phyloP scores from a whole-genome alignment of 768 basidiomycete species.

The Wakefieldia striispora region DNA sequence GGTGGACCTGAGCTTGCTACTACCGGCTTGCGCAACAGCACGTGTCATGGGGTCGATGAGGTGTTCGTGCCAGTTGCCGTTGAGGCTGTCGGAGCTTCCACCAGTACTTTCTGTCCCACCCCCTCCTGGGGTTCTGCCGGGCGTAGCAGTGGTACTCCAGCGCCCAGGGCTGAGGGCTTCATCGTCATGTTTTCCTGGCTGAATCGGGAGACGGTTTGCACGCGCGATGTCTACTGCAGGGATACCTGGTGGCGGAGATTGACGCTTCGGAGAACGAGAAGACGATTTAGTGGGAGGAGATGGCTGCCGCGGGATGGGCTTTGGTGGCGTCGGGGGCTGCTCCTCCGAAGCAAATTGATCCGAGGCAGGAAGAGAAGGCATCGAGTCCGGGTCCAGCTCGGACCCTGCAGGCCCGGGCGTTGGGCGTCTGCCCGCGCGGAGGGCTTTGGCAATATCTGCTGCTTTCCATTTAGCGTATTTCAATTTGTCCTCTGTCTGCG shows the following conservation, averaged over 20 bases:
- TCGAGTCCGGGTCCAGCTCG: conserved; percentile 23
- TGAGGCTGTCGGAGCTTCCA: conserved; percentile 21
- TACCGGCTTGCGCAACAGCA: conserved; percentile 18
- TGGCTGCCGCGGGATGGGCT: conserved; percentile 24
- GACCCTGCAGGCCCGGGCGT: conserved; percentile 71
- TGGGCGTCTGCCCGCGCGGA: conserved; percentile 89
- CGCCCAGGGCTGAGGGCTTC: conserved; percentile 48
- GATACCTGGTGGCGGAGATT: conserved; percentile 32
- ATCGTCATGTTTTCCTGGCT: conserved; percentile 29
- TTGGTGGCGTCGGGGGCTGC: conserved; percentile 16
- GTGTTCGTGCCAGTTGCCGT: conserved; percentile 26
- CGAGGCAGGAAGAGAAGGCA: conserved; percentile 6
- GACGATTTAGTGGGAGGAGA: conserved; percentile 21
- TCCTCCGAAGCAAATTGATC: conserved; percentile 14
- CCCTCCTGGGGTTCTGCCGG: conserved; percentile 41
- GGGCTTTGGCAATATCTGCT: conserved; percentile 89
- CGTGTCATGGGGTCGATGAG: conserved; percentile 30
- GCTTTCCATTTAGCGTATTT: conserved; percentile 98
- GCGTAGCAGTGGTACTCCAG: conserved; percentile 79
- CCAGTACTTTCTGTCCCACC: conserved; percentile 13
- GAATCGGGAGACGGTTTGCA: conserved; percentile 27
- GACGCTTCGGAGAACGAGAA: conserved; percentile 31
- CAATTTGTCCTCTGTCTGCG: conserved; percentile 81
- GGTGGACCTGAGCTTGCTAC: conserved; percentile 24
- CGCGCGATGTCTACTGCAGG: conserved; percentile 28